Base-by-base conservation (phyloP, 495 filamentous ascomycete species). In the Penicillium crystallinum region DNA sequence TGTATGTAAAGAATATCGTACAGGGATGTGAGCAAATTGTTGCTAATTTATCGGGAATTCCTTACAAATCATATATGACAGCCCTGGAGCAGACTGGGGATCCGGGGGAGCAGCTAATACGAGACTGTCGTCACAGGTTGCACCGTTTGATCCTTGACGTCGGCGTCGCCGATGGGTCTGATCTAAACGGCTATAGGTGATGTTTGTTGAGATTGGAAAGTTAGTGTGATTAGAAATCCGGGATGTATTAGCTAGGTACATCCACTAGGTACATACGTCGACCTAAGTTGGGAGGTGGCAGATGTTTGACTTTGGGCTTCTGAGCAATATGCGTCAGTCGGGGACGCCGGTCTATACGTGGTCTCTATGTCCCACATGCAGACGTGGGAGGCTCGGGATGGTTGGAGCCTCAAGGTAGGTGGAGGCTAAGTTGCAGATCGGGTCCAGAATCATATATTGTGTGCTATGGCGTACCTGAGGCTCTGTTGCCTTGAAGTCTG, bases 111-210 rank as follows among this genome's bases (percentile, higher is more conserved):
- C 27, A 6, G 23, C 48, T 17, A 44, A 52, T 44, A 52, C 49
- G 39, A 52, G 49, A 30, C 31, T 23, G 29, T 10, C 25, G 46
- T 46, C 17, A 35, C 11, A n/a, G 14, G 44, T 46, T 33, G 30
- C 44, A 46, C 44, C 12, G 19, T 15, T 25, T 45, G 6, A 30
- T 18, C 41, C 15, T 44, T 44, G 41, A 30, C n/a, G 3, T 30
- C 46, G 46, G 46, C 15, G 46, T 19, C 46, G 23, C 46, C 46
- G 46, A 49, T 34, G 18, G 10, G 29, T 31, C 29, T 31, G 29
- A 31, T 31, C 3, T 3, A 27, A 7, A 3, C 3, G 23, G 23
- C 3, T 3, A 27, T 27, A 21, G n/a, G n/a, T n/a, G n/a, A n/a
- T n/a, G n/a, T n/a, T n/a, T n/a, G n/a, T n/a, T n/a, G n/a, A n/a